phyloP scores from a whole-genome alignment of 768 basidiomycete species.

The Pleurotus salmoneostramineus region DNA sequence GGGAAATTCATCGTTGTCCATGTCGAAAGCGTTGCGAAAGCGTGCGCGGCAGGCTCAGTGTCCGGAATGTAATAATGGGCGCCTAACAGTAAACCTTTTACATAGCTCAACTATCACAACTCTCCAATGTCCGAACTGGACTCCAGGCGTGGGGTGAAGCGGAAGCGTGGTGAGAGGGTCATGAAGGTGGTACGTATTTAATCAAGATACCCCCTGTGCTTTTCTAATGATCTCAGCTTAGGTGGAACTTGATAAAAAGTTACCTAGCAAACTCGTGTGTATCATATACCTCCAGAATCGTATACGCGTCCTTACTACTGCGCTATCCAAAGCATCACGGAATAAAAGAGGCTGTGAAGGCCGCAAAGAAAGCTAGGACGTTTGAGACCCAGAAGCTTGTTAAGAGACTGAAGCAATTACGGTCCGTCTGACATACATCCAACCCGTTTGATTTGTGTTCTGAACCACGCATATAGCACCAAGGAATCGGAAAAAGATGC shows the following conservation, averaged over 20 bases:
- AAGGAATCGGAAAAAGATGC: conserved; percentile 33
- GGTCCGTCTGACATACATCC: conserved; percentile 35
- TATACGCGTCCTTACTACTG: neutral
- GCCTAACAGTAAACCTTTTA: neutral
- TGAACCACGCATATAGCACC: conserved; percentile 22
- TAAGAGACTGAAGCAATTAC: conserved; percentile 70
- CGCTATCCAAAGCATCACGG: conserved; percentile 59
- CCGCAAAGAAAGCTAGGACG: conserved; percentile 75
- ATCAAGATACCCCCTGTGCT: neutral
- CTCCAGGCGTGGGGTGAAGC: conserved; percentile 14
- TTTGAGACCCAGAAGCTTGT: conserved; percentile 83
- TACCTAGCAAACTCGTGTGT: conserved; percentile 57
- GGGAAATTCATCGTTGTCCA: conserved; percentile 28
- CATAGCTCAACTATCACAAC: conserved; percentile 1
- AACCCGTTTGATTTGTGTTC: neutral
- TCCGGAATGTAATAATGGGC: too few relatives aligned
- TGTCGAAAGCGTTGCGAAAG: too few relatives aligned
- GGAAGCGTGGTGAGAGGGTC: conserved; percentile 5
- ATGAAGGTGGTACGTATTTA: neutral
- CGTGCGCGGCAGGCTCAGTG: too few relatives aligned
- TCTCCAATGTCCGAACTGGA: conserved; percentile 1
- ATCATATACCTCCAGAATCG: neutral
- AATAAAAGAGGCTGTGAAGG: conserved; percentile 66
- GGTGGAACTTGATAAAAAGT: conserved; percentile 37
- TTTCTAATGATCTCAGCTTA: conserved; percentile 8